Evolutionary conservation across 116 monocot genomes (phyloP), one percentile per base, ranked within the genome.

Genomic region (Thalassia testudinum): DNA sequence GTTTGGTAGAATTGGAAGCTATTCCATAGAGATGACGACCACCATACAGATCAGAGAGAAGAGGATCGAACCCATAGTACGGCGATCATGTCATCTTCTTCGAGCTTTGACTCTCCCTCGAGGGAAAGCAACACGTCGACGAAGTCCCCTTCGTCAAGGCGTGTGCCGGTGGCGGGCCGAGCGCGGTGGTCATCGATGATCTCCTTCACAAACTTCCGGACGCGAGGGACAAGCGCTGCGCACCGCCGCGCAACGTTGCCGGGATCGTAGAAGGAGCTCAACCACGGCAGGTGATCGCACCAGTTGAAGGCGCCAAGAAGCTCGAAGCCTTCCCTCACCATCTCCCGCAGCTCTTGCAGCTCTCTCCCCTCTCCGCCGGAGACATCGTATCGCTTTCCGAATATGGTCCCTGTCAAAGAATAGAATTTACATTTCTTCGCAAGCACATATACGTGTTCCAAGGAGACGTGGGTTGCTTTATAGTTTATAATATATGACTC

Each of bases 51-150:
- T n/a, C n/a, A n/a, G n/a, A n/a, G n/a, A n/a, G n/a, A n/a, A n/a
- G n/a, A n/a, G n/a, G n/a, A n/a, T n/a, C n/a, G n/a, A n/a, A 63
- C 88, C 88, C 88, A 88, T 24, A 88, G 59, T 14, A 88, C 73
- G 21, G 79, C 88, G 18, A 79, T 51, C 79, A 88, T 79, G 50
- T 88, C 88, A 24, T 78, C 71, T 13, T 82, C 73, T 13, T 38
- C 30, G 23, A 88, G 76, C 63, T 70, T 73, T 42, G 78, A 75
- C n/a, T 79, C 67, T 26, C 68, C 83, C 1, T 79, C 57, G 4
- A 88, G 63, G 1, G 79, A 74, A 19, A 88, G 77, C 5, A 88
- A 61, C 0, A 88, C 83, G 61, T 79, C 77, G 12, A 88, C 79
- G 47, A 64, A 64, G 45, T 88, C 88, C 0, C 67, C 79, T 8